Evolutionary conservation across 1,284 basidiomycete genomes (phyloP).

Genomic region (Fomes fomentarius): DNA sequence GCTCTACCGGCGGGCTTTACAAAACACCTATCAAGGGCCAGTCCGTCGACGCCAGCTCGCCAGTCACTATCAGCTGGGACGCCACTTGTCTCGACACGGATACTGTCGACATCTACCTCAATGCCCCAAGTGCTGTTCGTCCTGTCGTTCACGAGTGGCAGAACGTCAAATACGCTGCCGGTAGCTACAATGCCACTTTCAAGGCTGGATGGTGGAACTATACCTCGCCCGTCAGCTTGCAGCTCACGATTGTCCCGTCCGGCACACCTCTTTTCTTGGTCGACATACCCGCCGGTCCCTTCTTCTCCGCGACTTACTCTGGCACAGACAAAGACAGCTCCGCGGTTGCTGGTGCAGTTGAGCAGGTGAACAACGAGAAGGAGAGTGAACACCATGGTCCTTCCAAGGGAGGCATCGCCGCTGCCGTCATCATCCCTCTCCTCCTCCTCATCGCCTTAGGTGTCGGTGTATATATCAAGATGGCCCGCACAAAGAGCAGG

Average conservation of each 20-base stretch:
- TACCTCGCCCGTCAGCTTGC: slow-evolving; percentile 55
- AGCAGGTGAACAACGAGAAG: slow-evolving; percentile 36
- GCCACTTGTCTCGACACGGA: slow-evolving; percentile 53
- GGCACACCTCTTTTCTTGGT: slow-evolving; percentile 60
- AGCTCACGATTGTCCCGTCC: slow-evolving; percentile 66
- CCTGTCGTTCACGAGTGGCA: slow-evolving; percentile 68
- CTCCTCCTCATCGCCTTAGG: slow-evolving; percentile 55
- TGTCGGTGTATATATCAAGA: slow-evolving; percentile 54
- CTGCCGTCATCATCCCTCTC: slow-evolving; percentile 77
- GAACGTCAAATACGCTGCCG: slow-evolving; percentile 56
- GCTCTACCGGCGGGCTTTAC: slow-evolving; percentile 68
- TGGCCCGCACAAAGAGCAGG: slow-evolving; percentile 51
- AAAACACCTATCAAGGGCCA: slow-evolving; percentile 57
- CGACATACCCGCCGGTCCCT: slow-evolving; percentile 67
- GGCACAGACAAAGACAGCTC: slow-evolving; percentile 41
- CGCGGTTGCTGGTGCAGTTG: slow-evolving; percentile 24
- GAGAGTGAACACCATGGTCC: slow-evolving; percentile 43
- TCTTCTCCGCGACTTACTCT: slow-evolving; percentile 70
- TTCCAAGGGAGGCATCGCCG: slow-evolving; percentile 73
- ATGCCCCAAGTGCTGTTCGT: slow-evolving; percentile 50
- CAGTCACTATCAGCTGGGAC: slow-evolving; percentile 77
- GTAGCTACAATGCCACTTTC: slow-evolving; percentile 58
- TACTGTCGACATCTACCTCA: slow-evolving; percentile 77
- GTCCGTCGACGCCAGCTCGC: slow-evolving; percentile 53
- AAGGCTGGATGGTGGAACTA: slow-evolving; percentile 82